Conservation (phyloP, 139 green algal species). For the Trebouxia sp. region DNA sequence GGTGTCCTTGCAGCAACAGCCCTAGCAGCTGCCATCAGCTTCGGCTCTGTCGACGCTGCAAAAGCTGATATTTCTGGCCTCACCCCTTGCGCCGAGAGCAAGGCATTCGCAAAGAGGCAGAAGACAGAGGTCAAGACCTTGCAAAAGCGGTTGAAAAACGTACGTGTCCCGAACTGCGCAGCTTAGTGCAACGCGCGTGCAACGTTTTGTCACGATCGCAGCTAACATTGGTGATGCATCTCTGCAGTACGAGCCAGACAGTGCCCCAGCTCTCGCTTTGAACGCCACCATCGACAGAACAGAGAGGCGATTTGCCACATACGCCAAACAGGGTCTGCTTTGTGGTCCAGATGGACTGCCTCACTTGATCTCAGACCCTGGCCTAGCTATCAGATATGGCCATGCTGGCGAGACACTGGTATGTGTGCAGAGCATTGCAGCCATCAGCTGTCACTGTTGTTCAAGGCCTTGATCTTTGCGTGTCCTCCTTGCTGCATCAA, state of each 20-base stretch:
- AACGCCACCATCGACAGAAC: slow-evolving; percentile 95
- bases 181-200: not conserved
- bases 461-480: not conserved
- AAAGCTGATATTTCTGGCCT: slow-evolving; percentile 91
- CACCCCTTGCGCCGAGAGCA: slow-evolving; percentile 94
- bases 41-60: slow-evolving; percentile 75
- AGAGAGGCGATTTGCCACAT: slow-evolving; percentile 92
- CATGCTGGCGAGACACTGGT: slow-evolving; percentile 95
- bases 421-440: slow-evolving; percentile 38
- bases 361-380: slow-evolving; percentile 98
- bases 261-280: slow-evolving; percentile 86
- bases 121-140: slow-evolving; percentile 94
- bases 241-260: slow-evolving; percentile 89
- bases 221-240: not conserved
- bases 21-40: slow-evolving; percentile 63
- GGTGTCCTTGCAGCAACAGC: slow-evolving; percentile 65
- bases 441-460: not conserved
- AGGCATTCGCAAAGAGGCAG: slow-evolving; percentile 91
- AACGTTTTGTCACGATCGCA: not conserved
- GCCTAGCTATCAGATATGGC: slow-evolving; percentile 88
- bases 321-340: slow-evolving; percentile 89
- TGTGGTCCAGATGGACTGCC: slow-evolving; percentile 97
- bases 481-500: not conserved
- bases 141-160: slow-evolving; percentile 83
- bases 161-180: slow-evolving; percentile 34